Evolutionary conservation across 2,329 filamentous ascomycete species (phyloP), one percentile per base, ranked within the genome.

Genomic region (Penicillium brasilianum): DNA sequence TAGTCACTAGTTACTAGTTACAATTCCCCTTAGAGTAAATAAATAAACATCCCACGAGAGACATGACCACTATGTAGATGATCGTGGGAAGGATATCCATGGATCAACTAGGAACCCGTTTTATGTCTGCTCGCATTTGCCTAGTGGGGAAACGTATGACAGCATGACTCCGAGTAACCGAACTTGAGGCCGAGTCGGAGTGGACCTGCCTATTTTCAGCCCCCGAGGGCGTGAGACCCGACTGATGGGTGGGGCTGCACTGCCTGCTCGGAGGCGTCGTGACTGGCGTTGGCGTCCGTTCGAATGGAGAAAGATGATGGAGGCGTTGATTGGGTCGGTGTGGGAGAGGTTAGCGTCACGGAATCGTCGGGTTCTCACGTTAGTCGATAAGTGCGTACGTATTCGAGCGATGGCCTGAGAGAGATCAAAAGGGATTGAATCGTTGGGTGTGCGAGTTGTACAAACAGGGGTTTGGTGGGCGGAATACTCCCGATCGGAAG

Each of bases 171-270:
- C 41, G 52, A 55, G 7, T 30, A 41, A 30, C 53, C 39, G 43
- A 41, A 46, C 53, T 28, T 13, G 8, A 46, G 16, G 28, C 53
- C 53, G 53, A 56, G 11, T 56, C 39, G 39, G 57, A 44, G 37
- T 43, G 52, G 52, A 25, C 22, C 52, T 25, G 36, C 14, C 58
- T 63, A 63, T 63, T 60, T 63, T 60, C 57, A 55, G 55, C 56
- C 30, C 30, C 57, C 55, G 61, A 53, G 25, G 55, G 49, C 5
- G 16, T 63, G 61, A 63, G 43, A 60, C 61, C 13, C n/a, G 53
- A 20, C 58, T 58, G 58, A 60, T 63, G 25, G 25, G 32, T 53
- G 50, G 50, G 34, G 32, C 14, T 28, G 36, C 50, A 53, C 48
- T 50, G 48, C 48, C 48, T 50, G 28, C 48, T 3, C 34, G 46